These are phyloP conservation scores for Exophiala spinifera DNA, from an alignment of 2,329 filamentous ascomycete genomes.

Conservation along the genomic window DNA sequence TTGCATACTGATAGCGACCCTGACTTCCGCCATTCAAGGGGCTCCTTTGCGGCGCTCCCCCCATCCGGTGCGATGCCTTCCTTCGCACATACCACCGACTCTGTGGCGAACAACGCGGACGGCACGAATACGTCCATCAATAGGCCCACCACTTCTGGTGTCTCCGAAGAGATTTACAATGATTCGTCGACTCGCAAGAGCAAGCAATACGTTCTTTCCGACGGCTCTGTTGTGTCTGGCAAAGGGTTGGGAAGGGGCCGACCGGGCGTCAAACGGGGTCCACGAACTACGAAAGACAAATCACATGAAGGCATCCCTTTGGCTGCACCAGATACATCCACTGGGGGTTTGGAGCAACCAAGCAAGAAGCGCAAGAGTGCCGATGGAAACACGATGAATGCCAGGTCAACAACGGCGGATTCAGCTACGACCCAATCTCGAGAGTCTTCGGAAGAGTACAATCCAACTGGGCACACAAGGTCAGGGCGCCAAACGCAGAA, in stretches of 20 bases:
- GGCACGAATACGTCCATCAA: no score
- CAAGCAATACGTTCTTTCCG: constrained; percentile 25
- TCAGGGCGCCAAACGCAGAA: constrained; percentile 69
- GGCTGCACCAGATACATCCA: constrained; percentile 1
- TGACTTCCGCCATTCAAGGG: constrained; percentile 10
- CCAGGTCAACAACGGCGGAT: constrained; percentile 9
- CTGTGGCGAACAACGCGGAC: no score
- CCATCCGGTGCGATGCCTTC: background rate
- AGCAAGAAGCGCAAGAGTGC: constrained; percentile 21
- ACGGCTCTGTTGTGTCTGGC: constrained; percentile 27
- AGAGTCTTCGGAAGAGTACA: constrained; percentile 46
- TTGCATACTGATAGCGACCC: constrained; percentile 14
- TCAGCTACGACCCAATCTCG: constrained; percentile 34
- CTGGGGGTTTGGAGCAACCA: background rate
- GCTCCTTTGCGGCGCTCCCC: background rate
- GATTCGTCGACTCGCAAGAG: constrained; percentile 3
- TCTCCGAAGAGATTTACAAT: background rate
- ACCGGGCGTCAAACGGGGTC: constrained; percentile 31
- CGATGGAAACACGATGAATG: constrained; percentile 8
- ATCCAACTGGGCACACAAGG: constrained; percentile 62
- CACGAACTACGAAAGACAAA: constrained; percentile 14
- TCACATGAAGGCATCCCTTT: constrained; percentile 2
- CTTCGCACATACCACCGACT: no score
- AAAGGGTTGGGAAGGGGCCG: constrained; percentile 30
- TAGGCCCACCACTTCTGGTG: background rate